Evolutionary conservation across 805 yeast species (phyloP), one percentile per base, ranked within the genome.

Genomic region (Wickerhamiella qilinensis): DNA sequence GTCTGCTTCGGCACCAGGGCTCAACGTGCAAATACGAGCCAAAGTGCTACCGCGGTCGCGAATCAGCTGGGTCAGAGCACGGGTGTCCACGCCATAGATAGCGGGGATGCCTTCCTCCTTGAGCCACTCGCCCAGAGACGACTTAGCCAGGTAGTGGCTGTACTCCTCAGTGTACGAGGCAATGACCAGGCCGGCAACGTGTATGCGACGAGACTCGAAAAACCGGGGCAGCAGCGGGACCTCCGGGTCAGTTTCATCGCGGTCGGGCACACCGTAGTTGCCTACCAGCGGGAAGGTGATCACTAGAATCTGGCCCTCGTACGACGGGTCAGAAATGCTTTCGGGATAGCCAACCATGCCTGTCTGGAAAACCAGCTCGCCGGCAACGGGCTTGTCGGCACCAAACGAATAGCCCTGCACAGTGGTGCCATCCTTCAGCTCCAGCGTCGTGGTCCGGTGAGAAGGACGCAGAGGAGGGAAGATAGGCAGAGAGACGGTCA

Each of bases 281-380:
- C 98, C 98, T 37, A 91, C 94, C 52, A 91, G 69, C 20, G 98
- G 98, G 61, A 77, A 91, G 39, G 98, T 91, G 62, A 91, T 81
- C 46, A 91, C 96, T 58, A 91, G 55, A 55, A 91, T 88, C 65
- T 91, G 98, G 46, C 98, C 98, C 57, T 82, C 86, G 63, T 91
- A 91, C 33, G 97, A 91, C 44, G 98, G 98, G 63, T 91, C 98
- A 30, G 98, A 85, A 60, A 91, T 74, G 38, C 96, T 77, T 63
- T 91, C 98, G 31, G 97, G 98, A 60, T 91, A 91, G 45, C 98
- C 98, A 51, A 91, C 97, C 95, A 91, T 86, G 68, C 98, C 97
- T 46, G 98, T 91, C 64, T 93, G 97, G 75, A 91, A 91, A 44
- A 91, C 98, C 53, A 93, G 74, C 66, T 91, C 98, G 71, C 98